These are phyloP conservation scores for Ogataea pignaliae DNA, from an alignment of 805 yeast genomes.

Conservation along the genomic window DNA sequence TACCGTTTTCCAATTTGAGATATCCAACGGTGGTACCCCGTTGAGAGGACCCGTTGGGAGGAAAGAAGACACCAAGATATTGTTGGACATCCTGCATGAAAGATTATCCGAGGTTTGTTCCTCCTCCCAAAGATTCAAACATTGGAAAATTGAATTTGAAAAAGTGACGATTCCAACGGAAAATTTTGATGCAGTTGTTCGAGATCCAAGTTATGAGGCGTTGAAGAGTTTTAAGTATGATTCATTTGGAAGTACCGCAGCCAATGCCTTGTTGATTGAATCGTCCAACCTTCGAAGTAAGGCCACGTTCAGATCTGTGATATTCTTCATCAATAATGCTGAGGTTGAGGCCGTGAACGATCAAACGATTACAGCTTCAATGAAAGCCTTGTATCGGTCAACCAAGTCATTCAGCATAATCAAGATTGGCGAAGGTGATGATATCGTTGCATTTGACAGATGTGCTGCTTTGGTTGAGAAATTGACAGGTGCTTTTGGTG, in stretches of 20 bases:
- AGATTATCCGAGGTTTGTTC: neutral
- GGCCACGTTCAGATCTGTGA: neutral
- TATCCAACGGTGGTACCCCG: too few species aligned
- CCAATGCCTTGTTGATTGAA: neutral
- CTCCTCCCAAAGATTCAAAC: neutral
- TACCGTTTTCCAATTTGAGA: slow-evolving; percentile 3
- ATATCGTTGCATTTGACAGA: neutral
- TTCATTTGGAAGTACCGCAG: neutral
- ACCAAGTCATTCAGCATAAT: neutral
- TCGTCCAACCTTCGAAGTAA: neutral
- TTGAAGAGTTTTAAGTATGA: neutral
- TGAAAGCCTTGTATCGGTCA: neutral
- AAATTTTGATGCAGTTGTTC: neutral
- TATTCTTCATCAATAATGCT: neutral
- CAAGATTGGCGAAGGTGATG: slow-evolving; percentile 1
- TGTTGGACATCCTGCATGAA: neutral
- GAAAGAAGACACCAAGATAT: too few species aligned
- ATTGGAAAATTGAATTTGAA: neutral
- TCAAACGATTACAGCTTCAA: neutral
- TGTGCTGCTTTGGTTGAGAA: too few species aligned
- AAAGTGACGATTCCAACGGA: slow-evolving; percentile 1
- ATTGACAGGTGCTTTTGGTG: neutral
- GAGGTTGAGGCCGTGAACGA: neutral
- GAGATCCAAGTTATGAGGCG: neutral
- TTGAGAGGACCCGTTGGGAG: too few species aligned